Evolutionary conservation across 345 rosid species (phyloP).

Genomic region (Populus pruinosa): DNA sequence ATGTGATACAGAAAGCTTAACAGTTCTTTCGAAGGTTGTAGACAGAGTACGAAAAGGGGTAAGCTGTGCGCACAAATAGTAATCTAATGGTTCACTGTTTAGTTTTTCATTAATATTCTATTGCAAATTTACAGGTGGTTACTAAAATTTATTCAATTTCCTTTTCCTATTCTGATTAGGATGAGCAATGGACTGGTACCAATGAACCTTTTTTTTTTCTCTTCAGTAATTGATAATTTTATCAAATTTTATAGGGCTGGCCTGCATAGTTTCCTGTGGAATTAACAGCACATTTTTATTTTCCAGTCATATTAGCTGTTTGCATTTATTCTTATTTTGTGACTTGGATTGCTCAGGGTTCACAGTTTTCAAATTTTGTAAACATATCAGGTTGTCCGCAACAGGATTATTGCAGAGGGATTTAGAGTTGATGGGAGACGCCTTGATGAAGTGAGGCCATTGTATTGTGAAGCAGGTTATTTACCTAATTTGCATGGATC

Average conservation of each 20-base stretch:
- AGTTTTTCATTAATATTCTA: not conserved
- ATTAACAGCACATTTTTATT: too few species aligned
- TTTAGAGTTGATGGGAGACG: constrained; percentile 84
- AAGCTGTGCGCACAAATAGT: constrained; percentile 6
- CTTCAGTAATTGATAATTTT: not conserved
- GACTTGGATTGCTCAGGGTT: constrained; percentile 20
- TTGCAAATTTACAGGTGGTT: not conserved
- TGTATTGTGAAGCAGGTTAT: constrained; percentile 69
- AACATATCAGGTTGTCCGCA: constrained; percentile 70
- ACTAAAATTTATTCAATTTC: not conserved
- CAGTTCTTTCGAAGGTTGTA: constrained; percentile 68
- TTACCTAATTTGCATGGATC: constrained; percentile 83
- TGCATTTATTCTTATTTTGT: constrained; percentile 2
- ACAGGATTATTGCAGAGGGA: constrained; percentile 79
- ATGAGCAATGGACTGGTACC: not conserved
- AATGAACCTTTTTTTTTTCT: not conserved
- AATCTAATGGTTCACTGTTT: not conserved
- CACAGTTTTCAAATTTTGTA: constrained; percentile 11
- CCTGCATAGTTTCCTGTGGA: not conserved
- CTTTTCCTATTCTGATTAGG: not conserved
- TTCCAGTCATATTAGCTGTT: not conserved
- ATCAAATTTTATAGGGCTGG: not conserved
- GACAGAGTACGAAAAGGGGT: constrained; percentile 93
- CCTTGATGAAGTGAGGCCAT: constrained; percentile 82
- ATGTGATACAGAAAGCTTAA: constrained; percentile 80